Evolutionary conservation across 1,139 yeast genomes (phyloP), one percentile per base, ranked within the genome.

Genomic region (Geotrichum fermentans): DNA sequence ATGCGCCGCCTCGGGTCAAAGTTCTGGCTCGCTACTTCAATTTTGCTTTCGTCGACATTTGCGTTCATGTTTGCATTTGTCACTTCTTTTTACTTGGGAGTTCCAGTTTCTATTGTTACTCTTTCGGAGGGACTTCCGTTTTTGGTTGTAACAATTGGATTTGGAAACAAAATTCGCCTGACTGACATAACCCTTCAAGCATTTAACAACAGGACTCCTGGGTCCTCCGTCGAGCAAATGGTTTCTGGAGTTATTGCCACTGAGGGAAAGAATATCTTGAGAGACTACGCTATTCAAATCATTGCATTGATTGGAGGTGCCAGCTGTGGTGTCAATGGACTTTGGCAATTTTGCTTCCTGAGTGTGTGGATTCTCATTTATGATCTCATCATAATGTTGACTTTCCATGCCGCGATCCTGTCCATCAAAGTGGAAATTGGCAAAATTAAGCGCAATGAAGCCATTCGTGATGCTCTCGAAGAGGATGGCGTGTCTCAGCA

Each of bases 101-200:
- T 69, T n/a, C 64, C 66, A 33, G 84, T 92, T 33, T 80, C 96
- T 5, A 73, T 88, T 51, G 71, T 86, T 53, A 81, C 89, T 54
- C 73, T 92, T 58, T 79, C 92, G 48, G 97, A 92, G 71, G 97
- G 97, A 11, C 72, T 92, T 45, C 98, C 98, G 22, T 92, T 92
- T 67, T 75, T 92, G 60, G 96, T 90, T 18, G 92, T 96, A 22
- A 83, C 90, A 8, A 80, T 92, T 61, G 98, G 98, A 1, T 92
- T 92, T 69, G 90, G 89, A 62, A 88, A 87, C 66, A 89, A 92
- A 62, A 79, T 88, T 24, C 75, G 82, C 26, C 76, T 90, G 57
- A 86, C 97, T 1, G 74, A 82, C 26, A 75, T 79, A 46, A 82
- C 84, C 34, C 67, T 82, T 61, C 66, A 53, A 32, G 49, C 55